Base-by-base conservation (phyloP, 192 early-diverging fungal species). In the Backusella australiensis region DNA sequence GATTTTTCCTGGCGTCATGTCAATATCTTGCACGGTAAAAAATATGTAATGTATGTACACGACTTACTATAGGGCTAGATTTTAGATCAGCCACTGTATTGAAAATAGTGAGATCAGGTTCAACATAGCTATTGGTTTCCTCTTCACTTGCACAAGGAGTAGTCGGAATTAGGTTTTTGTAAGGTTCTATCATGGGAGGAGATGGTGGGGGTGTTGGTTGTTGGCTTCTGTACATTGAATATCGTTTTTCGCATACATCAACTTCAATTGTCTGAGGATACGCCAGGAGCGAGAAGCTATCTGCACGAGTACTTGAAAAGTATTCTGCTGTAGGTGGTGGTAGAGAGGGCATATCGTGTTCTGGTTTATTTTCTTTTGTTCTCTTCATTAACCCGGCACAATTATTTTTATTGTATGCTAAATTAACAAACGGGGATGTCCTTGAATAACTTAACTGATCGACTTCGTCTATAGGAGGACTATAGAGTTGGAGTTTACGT, bases 381-480 rank as follows among this genome's bases (percentile, higher is more conserved):
- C 1, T 4, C 39, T 34, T 44, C 23, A 66, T 42, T n/a, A 21
- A 49, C 49, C 7, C 53, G 49, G 1, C 15, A 41, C 14, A 63
- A 29, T 63, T 8, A 8, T 29, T 26, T 63, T 29, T 63, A 14
- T 26, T 63, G 23, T 63, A 23, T 29, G 21, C 26, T 29, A 63
- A 26, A 29, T 63, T 63, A 26, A 63, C 26, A 26, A 29, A 12
- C 9, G 56, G 12, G 0, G 56, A 14, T 67, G 63, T 66, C 39
- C 23, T 44, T 39, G 23, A 46, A 29, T 71, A 77, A 12, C 19
- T 63, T 29, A 77, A 53, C 34, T 77, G 75, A 71, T 77, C 73
- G 9, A 79, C 44, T 34, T 79, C 73, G 34, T 67, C 69, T 6
- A 70, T 52, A 15, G 72, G 72, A 19, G 73, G 71, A 34, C 17